Base-by-base conservation (phyloP, 257 asterid species). In the Sherardia arvensis region DNA sequence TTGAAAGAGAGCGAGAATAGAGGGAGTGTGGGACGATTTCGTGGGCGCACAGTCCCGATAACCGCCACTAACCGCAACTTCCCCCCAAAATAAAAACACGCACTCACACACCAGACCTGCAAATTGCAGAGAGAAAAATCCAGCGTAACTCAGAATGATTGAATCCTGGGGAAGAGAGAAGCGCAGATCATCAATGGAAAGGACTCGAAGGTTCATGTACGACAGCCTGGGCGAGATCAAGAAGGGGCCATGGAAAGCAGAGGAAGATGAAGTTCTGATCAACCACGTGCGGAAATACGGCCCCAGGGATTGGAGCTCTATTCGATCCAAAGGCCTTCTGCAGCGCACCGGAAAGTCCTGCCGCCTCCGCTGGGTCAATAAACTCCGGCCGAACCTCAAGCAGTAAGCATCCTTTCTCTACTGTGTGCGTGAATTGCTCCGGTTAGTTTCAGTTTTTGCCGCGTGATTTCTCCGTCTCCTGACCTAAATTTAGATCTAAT, bases 311-410 rank as follows among this genome's bases (percentile, higher is more conserved):
- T 91, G 96, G 98, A 91, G 95, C 94, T 86, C 96, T 90, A 80
- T 91, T 91, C 98, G 91, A 86, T 86, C 94, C 95, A 91, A 88
- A 77, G 98, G 98, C 56, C 94, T 91, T n/a, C 68, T 91, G 58
- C 79, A 73, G n/a, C 83, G 98, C 7, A 86, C 95, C 60, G 98
- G 95, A n/a, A 91, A 91, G 56, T 91, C 98, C 21, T 91, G 98
- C 67, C 94, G 96, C 62, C 95, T 91, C 65, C 95, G 98, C 25
- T 91, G 98, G 96, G 98, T 91, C 59, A 91, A 91, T 68, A 91
- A 88, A 78, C 98, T 91, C 74, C 81, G 94, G 1, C 98, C 98
- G 70, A 73, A 86, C 81, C 79, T 91, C 82, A 74, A 74, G 67
- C 64, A 53, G 78, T 74, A 63, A 30, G 55, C 32, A 21, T 25